These are phyloP conservation scores for Holtermannia corniformis DNA, from an alignment of 768 basidiomycete genomes.

Conservation along the genomic window DNA sequence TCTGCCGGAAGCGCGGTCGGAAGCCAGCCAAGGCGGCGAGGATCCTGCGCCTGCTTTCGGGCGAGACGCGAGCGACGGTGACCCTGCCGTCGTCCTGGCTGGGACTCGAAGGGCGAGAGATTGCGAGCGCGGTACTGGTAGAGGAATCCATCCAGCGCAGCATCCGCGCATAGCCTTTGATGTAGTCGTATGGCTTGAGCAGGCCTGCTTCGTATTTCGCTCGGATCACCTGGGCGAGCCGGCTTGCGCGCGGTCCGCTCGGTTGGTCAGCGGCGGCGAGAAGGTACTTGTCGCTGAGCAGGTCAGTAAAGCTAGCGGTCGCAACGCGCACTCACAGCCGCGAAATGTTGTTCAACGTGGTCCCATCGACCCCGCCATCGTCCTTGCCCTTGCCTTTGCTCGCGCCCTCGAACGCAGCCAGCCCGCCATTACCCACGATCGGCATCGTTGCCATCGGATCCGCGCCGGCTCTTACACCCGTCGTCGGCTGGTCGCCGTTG, in stretches of 20 bases:
- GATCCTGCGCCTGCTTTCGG: constrained; percentile 84
- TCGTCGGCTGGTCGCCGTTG: background rate
- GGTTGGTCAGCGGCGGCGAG: constrained; percentile 92
- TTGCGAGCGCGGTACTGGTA: background rate
- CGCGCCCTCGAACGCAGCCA: background rate
- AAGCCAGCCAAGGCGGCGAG: constrained; percentile 61
- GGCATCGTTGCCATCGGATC: constrained; percentile 2
- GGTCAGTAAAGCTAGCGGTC: constrained; percentile 54
- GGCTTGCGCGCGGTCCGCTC: constrained; percentile 77
- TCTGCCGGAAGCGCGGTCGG: constrained; percentile 44
- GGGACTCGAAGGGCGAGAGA: background rate
- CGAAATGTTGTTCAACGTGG: constrained; percentile 13
- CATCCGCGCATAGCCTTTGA: constrained; percentile 84
- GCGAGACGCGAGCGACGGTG: constrained; percentile 50
- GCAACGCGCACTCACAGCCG: constrained; percentile 18
- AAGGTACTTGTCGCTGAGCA: constrained; percentile 80
- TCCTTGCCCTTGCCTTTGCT: constrained; percentile 24
- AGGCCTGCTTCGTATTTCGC: constrained; percentile 96
- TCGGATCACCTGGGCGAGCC: constrained; percentile 80
- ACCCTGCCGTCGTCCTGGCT: background rate
- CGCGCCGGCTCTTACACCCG: background rate
- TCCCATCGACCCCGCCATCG: background rate
- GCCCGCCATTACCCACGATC: no score
- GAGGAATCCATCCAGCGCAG: constrained; percentile 78
- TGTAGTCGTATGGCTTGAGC: constrained; percentile 91